These are phyloP conservation scores for Colletotrichum orchidophilum DNA, from an alignment of 2,329 filamentous ascomycete genomes.

Conservation along the genomic window DNA sequence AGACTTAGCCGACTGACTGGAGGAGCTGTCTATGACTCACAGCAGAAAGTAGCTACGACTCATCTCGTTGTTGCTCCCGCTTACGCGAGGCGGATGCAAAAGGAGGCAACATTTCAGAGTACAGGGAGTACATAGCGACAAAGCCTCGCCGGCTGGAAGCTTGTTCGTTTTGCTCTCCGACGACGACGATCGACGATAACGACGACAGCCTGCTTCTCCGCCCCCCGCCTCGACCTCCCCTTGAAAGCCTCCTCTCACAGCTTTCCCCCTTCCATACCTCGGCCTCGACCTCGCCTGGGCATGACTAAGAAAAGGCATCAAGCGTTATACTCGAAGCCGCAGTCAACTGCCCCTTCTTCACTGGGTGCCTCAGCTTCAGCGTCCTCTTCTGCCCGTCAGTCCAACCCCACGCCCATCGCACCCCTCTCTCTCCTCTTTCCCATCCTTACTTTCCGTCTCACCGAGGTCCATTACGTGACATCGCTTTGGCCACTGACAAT, in stretches of 20 bases:
- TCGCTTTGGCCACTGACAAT: constrained; percentile 34
- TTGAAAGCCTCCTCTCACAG: background rate
- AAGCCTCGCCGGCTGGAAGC: constrained; percentile 10
- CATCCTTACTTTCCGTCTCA: background rate
- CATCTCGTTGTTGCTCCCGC: constrained; percentile 1
- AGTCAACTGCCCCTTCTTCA: constrained; percentile 55
- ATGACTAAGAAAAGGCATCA: constrained; percentile 74
- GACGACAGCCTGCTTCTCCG: background rate
- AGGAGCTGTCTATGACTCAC: constrained; percentile 21
- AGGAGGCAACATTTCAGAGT: background rate
- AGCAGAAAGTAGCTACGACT: background rate
- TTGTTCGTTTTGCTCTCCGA: constrained; percentile 14
- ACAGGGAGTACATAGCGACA: constrained; percentile 25
- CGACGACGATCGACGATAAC: background rate
- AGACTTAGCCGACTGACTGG: background rate
- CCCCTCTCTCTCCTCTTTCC: background rate
- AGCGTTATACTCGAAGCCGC: constrained; percentile 66
- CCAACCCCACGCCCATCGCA: background rate
- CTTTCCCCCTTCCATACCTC: background rate
- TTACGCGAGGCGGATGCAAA: constrained; percentile 5
- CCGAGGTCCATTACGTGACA: constrained; percentile 20
- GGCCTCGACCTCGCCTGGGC: constrained; percentile 38
- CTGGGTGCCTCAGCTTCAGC: constrained; percentile 34
- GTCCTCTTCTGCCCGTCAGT: constrained; percentile 30
- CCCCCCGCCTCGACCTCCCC: background rate